phyloP scores from a whole-genome alignment of 2,329 filamentous ascomycete species.

The Diaporthe caulivora region DNA sequence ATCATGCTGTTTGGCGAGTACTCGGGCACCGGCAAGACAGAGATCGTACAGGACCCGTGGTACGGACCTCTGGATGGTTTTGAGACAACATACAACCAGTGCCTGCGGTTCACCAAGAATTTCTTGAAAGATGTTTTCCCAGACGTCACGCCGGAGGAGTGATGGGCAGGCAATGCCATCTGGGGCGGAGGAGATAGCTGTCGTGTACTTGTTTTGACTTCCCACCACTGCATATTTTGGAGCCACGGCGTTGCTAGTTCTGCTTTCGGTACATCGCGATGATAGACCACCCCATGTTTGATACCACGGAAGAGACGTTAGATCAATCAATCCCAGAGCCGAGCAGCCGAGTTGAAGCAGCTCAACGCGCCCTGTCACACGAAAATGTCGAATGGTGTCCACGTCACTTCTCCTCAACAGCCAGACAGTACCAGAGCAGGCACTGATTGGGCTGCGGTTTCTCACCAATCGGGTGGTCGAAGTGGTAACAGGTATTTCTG shows the following conservation, averaged over 20 bases:
- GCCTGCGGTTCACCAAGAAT: conserved; percentile 79
- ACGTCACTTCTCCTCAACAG: not conserved
- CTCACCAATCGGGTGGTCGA: conserved; percentile 11
- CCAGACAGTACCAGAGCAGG: not conserved
- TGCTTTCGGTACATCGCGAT: conserved; percentile 18
- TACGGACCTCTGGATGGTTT: conserved; percentile 90
- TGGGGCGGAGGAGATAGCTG: not conserved
- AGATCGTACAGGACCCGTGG: conserved; percentile 90
- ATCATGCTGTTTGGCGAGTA: conserved; percentile 88
- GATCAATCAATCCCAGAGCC: conserved; percentile 10
- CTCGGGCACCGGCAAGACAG: conserved; percentile 74
- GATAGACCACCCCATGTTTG: conserved; percentile 18
- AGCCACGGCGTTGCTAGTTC: conserved; percentile 13
- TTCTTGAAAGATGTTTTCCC: conserved; percentile 75
- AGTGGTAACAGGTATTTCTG: not conserved
- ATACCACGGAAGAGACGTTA: conserved; percentile 19
- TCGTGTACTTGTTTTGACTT: not conserved
- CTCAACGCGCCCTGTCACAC: not conserved
- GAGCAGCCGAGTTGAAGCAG: not conserved
- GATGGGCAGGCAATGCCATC: not conserved
- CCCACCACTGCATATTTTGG: conserved; percentile 6
- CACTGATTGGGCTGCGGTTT: not conserved
- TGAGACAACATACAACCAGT: conserved; percentile 87
- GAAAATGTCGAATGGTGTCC: not conserved
- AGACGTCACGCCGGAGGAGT: conserved; percentile 44